Percentiles rank a stretch among this genome's conserved stretches.
Conservation (phyloP, 2,329 filamentous ascomycete genomes). For the Fusarium abutilonis region DNA sequence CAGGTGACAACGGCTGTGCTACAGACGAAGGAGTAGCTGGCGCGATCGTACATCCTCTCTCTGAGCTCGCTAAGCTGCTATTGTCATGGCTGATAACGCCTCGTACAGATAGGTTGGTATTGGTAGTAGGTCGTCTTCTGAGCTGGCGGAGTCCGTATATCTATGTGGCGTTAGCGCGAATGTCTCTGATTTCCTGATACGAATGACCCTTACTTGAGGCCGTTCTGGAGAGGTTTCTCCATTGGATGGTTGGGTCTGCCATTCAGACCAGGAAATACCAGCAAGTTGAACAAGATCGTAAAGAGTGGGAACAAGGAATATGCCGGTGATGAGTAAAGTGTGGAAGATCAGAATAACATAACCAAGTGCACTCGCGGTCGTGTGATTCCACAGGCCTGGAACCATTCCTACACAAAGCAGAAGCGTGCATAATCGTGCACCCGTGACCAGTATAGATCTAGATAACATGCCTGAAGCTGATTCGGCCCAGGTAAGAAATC, state of each 20-base stretch:
- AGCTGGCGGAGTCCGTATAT: slow-evolving; percentile 46
- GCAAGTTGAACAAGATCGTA: slow-evolving; percentile 22
- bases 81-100: slow-evolving; percentile 6
- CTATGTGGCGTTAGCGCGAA: slow-evolving; percentile 69
- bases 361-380: slow-evolving; percentile 73
- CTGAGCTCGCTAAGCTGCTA: slow-evolving; percentile 9
- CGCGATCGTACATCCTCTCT: not conserved
- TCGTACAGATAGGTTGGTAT: slow-evolving; percentile 28
- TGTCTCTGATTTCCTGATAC: not conserved
- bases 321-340: slow-evolving; percentile 58
- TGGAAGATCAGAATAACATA: slow-evolving; percentile 75
- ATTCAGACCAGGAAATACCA: not conserved
- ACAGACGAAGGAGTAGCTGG: slow-evolving; percentile 9
- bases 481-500: slow-evolving; percentile 62
- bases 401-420: slow-evolving; percentile 57
- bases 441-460: slow-evolving; percentile 1
- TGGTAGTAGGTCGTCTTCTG: slow-evolving; percentile 37
- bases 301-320: slow-evolving; percentile 36
- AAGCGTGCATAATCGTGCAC: slow-evolving; percentile 21
- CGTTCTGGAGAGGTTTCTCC: slow-evolving; percentile 1
- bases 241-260: not conserved
- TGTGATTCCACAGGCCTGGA: slow-evolving; percentile 69
- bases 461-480: slow-evolving; percentile 57
- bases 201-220: slow-evolving; percentile 29
- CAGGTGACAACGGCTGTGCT: slow-evolving; percentile 15